Evolutionary conservation across 257 asterid species (phyloP).

Genomic region (Ajuga chamaepitys): DNA sequence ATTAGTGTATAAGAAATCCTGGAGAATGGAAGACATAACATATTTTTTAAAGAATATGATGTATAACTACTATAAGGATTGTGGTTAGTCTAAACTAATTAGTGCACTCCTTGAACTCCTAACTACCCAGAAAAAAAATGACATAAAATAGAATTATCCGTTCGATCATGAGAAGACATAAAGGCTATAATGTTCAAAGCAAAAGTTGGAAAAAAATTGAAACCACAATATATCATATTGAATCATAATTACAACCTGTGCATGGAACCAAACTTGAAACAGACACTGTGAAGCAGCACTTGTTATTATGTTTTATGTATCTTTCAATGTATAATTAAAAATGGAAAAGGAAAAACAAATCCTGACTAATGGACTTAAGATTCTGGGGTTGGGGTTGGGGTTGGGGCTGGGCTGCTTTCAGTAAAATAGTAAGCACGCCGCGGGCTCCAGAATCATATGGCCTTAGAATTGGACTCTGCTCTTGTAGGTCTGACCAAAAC

Average conservation of each 20-base stretch:
- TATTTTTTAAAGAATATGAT: no score
- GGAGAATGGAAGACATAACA: no score
- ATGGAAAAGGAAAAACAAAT: not conserved
- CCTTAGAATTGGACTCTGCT: slow-evolving; percentile 45
- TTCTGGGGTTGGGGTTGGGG: slow-evolving; percentile 3
- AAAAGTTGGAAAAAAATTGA: not conserved
- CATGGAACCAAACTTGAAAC: not conserved
- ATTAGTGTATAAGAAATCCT: no score
- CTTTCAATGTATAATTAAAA: slow-evolving; percentile 6
- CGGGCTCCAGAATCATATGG: slow-evolving; percentile 41
- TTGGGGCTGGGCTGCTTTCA: slow-evolving; percentile 73
- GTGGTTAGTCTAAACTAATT: no score
- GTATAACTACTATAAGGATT: no score
- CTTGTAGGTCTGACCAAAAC: slow-evolving; percentile 61
- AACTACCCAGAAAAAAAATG: no score
- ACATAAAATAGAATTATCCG: no score
- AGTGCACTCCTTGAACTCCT: no score
- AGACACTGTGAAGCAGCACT: slow-evolving; percentile 17
- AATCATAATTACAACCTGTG: slow-evolving; percentile 23
- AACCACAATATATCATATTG: not conserved
- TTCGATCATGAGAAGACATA: no score
- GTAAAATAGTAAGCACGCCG: slow-evolving; percentile 65
- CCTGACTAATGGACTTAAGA: not conserved
- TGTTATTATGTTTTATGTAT: slow-evolving; percentile 15
- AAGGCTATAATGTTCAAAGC: no score